A percentile compares a stretch with the other conserved stretches of the same genome.
These are phyloP conservation scores for Sphaerobolus stellatus DNA, from an alignment of 1,284 basidiomycete genomes.

Conservation along the genomic window DNA sequence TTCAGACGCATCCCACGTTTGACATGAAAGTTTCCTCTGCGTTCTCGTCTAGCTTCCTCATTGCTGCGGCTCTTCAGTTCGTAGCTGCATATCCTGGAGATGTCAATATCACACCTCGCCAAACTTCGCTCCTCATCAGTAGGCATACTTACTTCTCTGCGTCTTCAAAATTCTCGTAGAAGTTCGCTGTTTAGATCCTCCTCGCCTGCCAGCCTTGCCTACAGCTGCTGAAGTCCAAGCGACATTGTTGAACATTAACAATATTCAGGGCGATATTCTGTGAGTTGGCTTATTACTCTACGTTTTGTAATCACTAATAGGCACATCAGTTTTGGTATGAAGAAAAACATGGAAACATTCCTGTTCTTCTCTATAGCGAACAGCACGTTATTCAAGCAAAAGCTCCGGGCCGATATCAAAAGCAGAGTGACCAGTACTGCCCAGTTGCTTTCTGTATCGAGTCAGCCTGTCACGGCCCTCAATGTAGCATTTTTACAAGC, in stretches of 20 bases:
- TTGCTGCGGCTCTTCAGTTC: neutral
- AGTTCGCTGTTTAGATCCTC: conserved; percentile 2
- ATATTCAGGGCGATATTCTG: conserved; percentile 18
- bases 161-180: neutral
- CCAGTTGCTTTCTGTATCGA: conserved; percentile 12
- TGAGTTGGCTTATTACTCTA: neutral
- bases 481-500: conserved; percentile 36
- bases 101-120: neutral
- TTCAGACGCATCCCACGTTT: too few species aligned
- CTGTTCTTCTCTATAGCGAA: conserved; percentile 35
- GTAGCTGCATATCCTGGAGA: neutral
- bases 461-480: conserved; percentile 27
- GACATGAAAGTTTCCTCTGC: too few species aligned
- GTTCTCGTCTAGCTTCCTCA: too few species aligned
- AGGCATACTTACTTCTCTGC: neutral
- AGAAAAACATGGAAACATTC: conserved; percentile 33
- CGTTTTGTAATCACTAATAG: neutral
- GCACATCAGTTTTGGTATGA: conserved; percentile 27
- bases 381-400: conserved; percentile 27
- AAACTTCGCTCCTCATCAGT: conserved; percentile 6
- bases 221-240: conserved; percentile 2
- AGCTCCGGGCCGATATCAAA: conserved; percentile 27
- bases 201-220: conserved; percentile 1
- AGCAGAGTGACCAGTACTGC: conserved; percentile 33
- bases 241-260: conserved; percentile 10